Evolutionary conservation across 768 basidiomycete genomes (phyloP).

Genomic region (Lentinula edodes): DNA sequence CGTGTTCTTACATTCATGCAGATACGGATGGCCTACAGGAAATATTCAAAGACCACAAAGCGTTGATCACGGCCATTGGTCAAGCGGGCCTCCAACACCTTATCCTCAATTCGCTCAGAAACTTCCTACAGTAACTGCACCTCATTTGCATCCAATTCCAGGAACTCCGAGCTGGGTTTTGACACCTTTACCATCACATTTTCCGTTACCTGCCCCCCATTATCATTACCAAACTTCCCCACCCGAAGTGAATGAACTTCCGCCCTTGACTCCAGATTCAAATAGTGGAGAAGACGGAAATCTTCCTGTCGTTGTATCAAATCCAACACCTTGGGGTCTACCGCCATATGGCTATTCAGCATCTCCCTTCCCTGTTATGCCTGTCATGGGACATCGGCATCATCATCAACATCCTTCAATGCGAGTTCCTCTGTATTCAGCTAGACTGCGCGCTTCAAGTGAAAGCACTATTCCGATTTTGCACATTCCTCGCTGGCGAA

Average conservation of each 20-base stretch:
- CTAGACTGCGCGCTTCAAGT: neutral
- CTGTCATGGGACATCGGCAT: neutral
- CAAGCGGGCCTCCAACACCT: neutral
- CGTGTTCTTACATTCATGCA: neutral
- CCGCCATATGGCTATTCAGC: neutral
- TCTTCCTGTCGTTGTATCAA: neutral
- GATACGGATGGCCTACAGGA: neutral
- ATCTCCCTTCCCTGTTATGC: neutral
- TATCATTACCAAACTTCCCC: neutral
- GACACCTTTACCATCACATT: neutral
- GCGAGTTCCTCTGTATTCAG: neutral
- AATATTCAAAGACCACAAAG: neutral
- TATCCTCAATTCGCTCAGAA: neutral
- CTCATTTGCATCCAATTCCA: neutral
- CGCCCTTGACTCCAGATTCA: neutral
- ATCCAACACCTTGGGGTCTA: neutral
- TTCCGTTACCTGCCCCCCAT: neutral
- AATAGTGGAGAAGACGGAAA: neutral
- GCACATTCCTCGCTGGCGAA: neutral
- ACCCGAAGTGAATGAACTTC: neutral
- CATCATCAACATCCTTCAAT: neutral
- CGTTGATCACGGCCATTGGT: neutral
- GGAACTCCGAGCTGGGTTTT: neutral
- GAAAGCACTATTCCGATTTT: neutral
- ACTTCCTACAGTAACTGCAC: neutral